Percentiles rank a stretch among this genome's conserved stretches.
Evolutionary conservation across 2,329 filamentous ascomycete genomes (phyloP).

Genomic region (Colletotrichum sp.): DNA sequence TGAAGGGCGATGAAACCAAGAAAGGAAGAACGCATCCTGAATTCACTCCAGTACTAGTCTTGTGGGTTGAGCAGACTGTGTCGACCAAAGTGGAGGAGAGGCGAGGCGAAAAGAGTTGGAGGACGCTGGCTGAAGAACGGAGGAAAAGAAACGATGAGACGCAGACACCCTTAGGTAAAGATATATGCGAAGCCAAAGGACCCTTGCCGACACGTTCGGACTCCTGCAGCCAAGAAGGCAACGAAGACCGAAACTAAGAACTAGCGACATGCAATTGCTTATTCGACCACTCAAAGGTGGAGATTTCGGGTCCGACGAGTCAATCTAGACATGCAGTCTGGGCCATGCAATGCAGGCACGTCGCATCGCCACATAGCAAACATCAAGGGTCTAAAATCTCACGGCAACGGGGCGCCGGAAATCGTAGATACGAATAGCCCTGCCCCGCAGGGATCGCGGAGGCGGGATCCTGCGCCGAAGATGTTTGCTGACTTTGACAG

Average conservation of each 20-base stretch:
- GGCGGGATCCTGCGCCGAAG: not conserved
- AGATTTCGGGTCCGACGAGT: not conserved
- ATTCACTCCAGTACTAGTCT: conserved; percentile 1
- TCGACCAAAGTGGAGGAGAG: no score
- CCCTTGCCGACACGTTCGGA: not conserved
- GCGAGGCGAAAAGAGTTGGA: no score
- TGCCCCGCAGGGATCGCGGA: not conserved
- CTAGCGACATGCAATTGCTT: not conserved
- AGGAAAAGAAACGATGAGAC: not conserved
- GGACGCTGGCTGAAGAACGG: not conserved
- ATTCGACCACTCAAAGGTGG: not conserved
- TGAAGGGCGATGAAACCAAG: conserved; percentile 22
- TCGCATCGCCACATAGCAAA: not conserved
- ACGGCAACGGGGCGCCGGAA: not conserved
- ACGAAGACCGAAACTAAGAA: not conserved
- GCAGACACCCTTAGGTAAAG: not conserved
- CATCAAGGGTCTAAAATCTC: not conserved
- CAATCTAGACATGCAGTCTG: not conserved
- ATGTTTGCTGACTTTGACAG: not conserved
- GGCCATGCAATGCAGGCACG: not conserved
- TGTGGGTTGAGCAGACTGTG: conserved; percentile 28
- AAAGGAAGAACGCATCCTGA: not conserved
- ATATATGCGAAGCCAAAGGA: not conserved
- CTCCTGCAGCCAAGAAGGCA: not conserved
- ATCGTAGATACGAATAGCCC: not conserved